Conservation (phyloP, 805 yeast genomes). For the Yarrowia alimentaria region DNA sequence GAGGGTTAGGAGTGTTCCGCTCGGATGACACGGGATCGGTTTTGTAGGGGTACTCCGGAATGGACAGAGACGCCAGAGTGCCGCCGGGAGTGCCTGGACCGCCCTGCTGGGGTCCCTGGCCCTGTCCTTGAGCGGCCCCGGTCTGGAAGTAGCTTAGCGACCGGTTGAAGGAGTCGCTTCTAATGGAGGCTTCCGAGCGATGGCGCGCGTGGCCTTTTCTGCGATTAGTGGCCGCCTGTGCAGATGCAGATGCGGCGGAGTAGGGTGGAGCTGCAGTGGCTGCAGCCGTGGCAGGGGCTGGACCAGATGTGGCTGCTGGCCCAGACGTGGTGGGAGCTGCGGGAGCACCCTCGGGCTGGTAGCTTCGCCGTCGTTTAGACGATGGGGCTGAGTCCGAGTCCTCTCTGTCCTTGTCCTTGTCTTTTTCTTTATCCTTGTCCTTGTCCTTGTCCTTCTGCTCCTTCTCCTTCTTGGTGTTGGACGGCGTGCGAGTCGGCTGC, state of each 20-base stretch:
- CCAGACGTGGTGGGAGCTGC: neutral
- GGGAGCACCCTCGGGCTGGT: neutral
- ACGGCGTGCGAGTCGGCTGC: constrained; percentile 43
- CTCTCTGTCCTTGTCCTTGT: constrained; percentile 1
- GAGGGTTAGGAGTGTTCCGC: constrained; percentile 25
- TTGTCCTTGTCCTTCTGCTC: constrained; percentile 21
- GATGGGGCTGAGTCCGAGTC: neutral
- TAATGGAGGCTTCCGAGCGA: constrained; percentile 13
- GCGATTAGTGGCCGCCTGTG: neutral
- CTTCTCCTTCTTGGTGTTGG: constrained; percentile 22
- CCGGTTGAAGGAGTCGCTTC: constrained; percentile 21
- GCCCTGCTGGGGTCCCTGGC: no score
- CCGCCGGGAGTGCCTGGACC: neutral
- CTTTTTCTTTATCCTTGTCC: constrained; percentile 4
- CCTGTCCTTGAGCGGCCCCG: constrained; percentile 1
- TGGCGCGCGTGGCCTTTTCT: constrained; percentile 6
- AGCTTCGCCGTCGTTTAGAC: constrained; percentile 3
- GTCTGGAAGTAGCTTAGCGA: constrained; percentile 26
- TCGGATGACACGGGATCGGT: constrained; percentile 22
- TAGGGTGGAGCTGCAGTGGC: neutral
- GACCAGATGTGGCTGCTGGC: neutral
- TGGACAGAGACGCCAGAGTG: constrained; percentile 8
- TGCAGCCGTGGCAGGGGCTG: neutral
- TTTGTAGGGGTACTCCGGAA: constrained; percentile 19
- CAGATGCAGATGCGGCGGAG: neutral